Percentiles rank a stretch among this genome's conserved stretches.
These are phyloP conservation scores for Aspergillus luchuensis DNA, from an alignment of 2,329 filamentous ascomycete genomes.

Conservation along the genomic window DNA sequence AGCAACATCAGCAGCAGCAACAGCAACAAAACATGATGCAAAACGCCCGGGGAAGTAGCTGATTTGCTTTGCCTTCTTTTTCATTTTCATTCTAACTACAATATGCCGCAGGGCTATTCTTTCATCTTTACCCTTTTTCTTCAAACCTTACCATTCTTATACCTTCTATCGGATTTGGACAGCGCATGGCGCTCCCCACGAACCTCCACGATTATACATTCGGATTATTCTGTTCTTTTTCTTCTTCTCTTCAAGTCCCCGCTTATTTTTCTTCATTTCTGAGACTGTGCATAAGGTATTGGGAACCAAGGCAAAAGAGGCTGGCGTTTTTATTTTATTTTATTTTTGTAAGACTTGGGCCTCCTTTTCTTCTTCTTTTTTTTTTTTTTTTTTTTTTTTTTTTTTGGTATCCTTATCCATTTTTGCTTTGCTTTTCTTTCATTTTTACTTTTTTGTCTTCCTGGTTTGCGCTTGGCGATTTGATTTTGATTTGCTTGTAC, in stretches of 20 bases:
- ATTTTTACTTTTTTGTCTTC: background rate
- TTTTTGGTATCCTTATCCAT: conserved; percentile 5
- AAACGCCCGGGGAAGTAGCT: conserved; percentile 40
- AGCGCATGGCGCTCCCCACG: background rate
- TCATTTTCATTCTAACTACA: conserved; percentile 14
- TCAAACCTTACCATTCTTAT: background rate
- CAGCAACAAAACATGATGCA: conserved; percentile 48
- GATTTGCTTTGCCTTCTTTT: background rate
- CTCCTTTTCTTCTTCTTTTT: conserved; percentile 8
- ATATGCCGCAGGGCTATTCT: background rate
- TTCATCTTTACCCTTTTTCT: background rate
- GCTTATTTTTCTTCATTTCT: conserved; percentile 7
- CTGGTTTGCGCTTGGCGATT: conserved; percentile 13
- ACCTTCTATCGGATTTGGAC: background rate
- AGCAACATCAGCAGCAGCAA: conserved; percentile 35
- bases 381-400: conserved; percentile 13
- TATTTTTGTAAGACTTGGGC: background rate
- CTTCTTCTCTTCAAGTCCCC: background rate
- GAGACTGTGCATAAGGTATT: conserved; percentile 18
- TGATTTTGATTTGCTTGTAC: conserved; percentile 15
- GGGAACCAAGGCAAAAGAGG: conserved; percentile 17
- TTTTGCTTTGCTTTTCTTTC: conserved; percentile 1
- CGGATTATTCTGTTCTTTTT: background rate
- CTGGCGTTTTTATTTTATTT: conserved; percentile 14
- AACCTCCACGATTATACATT: background rate